Evolutionary conservation across 441 rosid species (phyloP).

Genomic region (Gossypium schwendimanii): DNA sequence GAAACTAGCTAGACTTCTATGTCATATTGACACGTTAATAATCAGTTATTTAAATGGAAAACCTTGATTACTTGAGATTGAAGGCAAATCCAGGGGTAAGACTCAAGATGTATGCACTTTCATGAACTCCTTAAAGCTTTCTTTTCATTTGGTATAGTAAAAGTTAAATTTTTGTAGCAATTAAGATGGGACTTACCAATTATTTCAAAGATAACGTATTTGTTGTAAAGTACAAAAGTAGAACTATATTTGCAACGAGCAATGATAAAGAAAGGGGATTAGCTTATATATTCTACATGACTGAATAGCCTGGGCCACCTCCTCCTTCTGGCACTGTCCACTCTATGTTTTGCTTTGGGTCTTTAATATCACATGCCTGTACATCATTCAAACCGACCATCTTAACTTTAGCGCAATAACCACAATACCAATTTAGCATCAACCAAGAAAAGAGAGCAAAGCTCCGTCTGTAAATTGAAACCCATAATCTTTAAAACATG

Average conservation of each 20-base stretch:
- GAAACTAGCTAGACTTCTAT: no score
- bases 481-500: not conserved
- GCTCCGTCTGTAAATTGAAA: not conserved
- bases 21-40: no score
- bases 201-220: not conserved
- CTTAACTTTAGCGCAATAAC: not conserved
- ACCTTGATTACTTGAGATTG: no score
- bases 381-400: not conserved
- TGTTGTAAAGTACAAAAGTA: not conserved
- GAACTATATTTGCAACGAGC: not conserved
- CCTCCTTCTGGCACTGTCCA: slow-evolving; percentile 99
- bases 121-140: not conserved
- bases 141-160: not conserved
- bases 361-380: slow-evolving; percentile 91
- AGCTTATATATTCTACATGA: slow-evolving; percentile 40
- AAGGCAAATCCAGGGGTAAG: no score
- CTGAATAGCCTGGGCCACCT: slow-evolving; percentile 86
- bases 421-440: not conserved
- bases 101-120: no score
- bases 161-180: not conserved
- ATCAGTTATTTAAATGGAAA: no score
- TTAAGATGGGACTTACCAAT: not conserved
- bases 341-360: slow-evolving; percentile 86
- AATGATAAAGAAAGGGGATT: not conserved
- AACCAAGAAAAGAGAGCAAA: not conserved